These are phyloP conservation scores for Avena insularis DNA, from an alignment of 176 grass and related monocot species.

Conservation along the genomic window DNA sequence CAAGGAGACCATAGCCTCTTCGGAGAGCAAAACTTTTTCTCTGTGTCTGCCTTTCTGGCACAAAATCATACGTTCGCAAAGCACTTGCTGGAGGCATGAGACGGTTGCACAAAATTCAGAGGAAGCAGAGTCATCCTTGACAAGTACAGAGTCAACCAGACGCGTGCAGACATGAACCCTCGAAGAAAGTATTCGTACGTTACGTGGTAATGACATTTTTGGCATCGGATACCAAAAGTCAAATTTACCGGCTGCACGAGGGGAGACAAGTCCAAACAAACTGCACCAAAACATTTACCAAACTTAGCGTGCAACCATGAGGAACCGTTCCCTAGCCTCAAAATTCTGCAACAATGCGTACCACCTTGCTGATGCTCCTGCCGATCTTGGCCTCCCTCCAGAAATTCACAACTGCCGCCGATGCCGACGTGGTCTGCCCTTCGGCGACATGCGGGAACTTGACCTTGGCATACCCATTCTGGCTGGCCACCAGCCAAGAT, in stretches of 20 bases:
- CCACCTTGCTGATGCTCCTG: not conserved
- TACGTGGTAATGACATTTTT: not conserved
- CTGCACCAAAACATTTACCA: not conserved
- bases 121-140: not conserved
- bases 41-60: too few relatives aligned
- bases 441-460: not conserved
- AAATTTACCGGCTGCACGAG: not conserved
- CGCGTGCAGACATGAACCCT: not conserved
- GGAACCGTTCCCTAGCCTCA: not conserved
- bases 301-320: not conserved
- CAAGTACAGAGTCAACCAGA: not conserved
- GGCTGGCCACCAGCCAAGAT: not conserved
- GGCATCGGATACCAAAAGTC: not conserved
- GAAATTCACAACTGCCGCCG: not conserved
- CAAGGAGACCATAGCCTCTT: not conserved
- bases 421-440: not conserved
- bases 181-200: not conserved
- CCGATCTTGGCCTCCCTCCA: not conserved
- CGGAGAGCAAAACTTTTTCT: not conserved
- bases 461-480: not conserved
- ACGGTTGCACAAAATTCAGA: not conserved
- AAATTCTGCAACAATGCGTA: not conserved
- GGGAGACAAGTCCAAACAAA: not conserved
- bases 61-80: not conserved
- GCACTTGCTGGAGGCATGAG: not conserved